Evolutionary conservation across 2,329 filamentous ascomycete genomes (phyloP).

Genomic region (Arthrobotrys pseudoclavata): DNA sequence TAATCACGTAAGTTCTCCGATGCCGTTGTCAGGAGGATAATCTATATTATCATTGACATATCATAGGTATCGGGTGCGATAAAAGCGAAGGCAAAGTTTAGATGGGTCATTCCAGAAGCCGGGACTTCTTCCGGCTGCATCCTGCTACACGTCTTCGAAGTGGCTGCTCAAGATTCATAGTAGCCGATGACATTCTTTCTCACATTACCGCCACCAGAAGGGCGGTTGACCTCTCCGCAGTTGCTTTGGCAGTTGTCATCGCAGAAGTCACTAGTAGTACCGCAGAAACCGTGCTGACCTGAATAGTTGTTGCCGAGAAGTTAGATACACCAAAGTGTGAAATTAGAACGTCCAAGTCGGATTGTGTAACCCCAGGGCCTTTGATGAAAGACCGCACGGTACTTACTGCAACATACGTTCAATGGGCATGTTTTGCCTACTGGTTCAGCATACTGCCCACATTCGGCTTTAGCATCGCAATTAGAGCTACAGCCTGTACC

Average conservation of each 20-base stretch:
- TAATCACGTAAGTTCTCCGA: too few species aligned
- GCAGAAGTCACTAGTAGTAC: constrained; percentile 60
- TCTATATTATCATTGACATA: constrained; percentile 25
- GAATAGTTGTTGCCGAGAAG: background rate
- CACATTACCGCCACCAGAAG: constrained; percentile 38
- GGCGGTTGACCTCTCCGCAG: constrained; percentile 37
- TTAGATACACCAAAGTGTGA: constrained; percentile 28
- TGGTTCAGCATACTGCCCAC: constrained; percentile 45
- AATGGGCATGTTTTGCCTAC: constrained; percentile 52
- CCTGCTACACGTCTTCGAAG: constrained; percentile 52
- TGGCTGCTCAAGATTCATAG: constrained; percentile 60
- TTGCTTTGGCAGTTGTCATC: constrained; percentile 45
- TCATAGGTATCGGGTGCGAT: constrained; percentile 40
- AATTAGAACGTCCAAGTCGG: too few species aligned
- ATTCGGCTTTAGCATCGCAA: constrained; percentile 57
- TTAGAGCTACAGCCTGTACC: constrained; percentile 39
- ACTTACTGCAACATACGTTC: constrained; percentile 57
- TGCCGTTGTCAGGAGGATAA: constrained; percentile 6
- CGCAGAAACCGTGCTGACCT: constrained; percentile 60
- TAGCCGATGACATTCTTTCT: constrained; percentile 63
- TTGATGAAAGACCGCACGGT: background rate
- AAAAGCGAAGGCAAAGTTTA: constrained; percentile 59
- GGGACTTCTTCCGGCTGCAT: constrained; percentile 57
- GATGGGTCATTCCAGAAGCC: constrained; percentile 45
- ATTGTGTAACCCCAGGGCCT: too few species aligned